phyloP scores from a whole-genome alignment of 768 basidiomycete genomes.

The Pisolithus microcarpus region DNA sequence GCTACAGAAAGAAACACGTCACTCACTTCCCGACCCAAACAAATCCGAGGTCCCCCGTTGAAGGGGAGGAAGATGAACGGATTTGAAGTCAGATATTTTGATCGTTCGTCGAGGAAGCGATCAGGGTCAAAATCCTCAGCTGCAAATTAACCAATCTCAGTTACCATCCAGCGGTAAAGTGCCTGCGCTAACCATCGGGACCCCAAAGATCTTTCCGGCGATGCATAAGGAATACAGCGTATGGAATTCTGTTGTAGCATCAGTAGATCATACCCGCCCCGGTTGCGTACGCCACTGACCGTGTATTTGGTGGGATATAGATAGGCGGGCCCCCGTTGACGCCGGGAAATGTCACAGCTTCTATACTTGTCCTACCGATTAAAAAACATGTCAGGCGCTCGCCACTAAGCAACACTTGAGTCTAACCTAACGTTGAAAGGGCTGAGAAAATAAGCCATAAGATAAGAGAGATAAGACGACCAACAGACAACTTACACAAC shows the following conservation, averaged over 20 bases:
- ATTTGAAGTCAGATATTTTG: conserved; percentile 48
- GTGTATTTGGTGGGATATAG: conserved; percentile 27
- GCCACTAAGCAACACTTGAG: background rate
- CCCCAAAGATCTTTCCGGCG: conserved; percentile 35
- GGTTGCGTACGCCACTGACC: conserved; percentile 9
- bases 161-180: too few relatives aligned
- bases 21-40: conserved; percentile 43
- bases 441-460: conserved; percentile 2
- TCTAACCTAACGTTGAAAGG: conserved; percentile 21
- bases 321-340: conserved; percentile 20
- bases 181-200: conserved; percentile 23
- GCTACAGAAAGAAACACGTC: background rate
- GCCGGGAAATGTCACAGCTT: conserved; percentile 18
- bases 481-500: conserved; percentile 21
- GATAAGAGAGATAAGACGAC: background rate
- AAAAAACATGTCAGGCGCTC: background rate
- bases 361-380: conserved; percentile 16
- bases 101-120: conserved; percentile 53
- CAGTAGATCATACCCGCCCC: background rate
- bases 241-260: conserved; percentile 7
- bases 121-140: conserved; percentile 53
- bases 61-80: conserved; percentile 68
- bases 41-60: conserved; percentile 61
- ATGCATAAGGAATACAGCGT: conserved; percentile 29
- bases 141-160: conserved; percentile 1